Conservation (phyloP, 768 basidiomycete genomes). For the Termitomyces bulborhizus region DNA sequence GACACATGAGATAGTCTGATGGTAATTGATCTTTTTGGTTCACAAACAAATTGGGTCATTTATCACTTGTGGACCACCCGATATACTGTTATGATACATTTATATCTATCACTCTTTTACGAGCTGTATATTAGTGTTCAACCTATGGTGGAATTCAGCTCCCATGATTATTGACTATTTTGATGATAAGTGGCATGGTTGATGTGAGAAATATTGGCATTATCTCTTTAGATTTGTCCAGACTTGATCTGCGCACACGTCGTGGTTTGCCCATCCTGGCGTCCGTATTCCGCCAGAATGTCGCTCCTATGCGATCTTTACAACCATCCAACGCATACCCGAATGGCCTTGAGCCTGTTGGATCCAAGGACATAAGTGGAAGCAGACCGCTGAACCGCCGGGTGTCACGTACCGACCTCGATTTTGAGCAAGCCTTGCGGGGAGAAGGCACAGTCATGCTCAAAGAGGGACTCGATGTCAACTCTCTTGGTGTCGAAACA, state of each 20-base stretch:
- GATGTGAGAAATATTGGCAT: slow-evolving; percentile 7
- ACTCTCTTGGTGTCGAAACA: slow-evolving; percentile 50
- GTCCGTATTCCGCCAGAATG: slow-evolving; percentile 54
- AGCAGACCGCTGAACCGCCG: slow-evolving; percentile 39
- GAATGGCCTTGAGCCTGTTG: slow-evolving; percentile 49
- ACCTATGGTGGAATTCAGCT: slow-evolving; percentile 4
- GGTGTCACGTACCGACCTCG: slow-evolving; percentile 67
- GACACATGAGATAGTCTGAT: slow-evolving; percentile 18
- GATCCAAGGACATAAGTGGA: slow-evolving; percentile 39
- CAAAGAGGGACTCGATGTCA: slow-evolving; percentile 67
- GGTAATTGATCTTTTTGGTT: slow-evolving; percentile 15
- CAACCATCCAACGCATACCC: slow-evolving; percentile 42
- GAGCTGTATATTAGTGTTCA: slow-evolving; percentile 10
- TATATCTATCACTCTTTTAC: slow-evolving; percentile 1
- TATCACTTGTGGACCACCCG: slow-evolving; percentile 7
- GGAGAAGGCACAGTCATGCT: slow-evolving; percentile 63
- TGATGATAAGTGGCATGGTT: slow-evolving; percentile 12
- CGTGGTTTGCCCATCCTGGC: slow-evolving; percentile 46
- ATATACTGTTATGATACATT: slow-evolving; percentile 5
- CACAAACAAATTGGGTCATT: slow-evolving; percentile 21
- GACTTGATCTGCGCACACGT: slow-evolving; percentile 5
- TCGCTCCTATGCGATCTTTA: slow-evolving; percentile 30
- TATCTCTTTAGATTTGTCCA: not conserved
- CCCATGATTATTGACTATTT: slow-evolving; percentile 6
- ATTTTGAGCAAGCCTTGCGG: slow-evolving; percentile 74